Percentiles rank a stretch among this genome's conserved stretches.
Conservation (phyloP, 208 protist genomes). For the Histomonas meleagridis region DNA sequence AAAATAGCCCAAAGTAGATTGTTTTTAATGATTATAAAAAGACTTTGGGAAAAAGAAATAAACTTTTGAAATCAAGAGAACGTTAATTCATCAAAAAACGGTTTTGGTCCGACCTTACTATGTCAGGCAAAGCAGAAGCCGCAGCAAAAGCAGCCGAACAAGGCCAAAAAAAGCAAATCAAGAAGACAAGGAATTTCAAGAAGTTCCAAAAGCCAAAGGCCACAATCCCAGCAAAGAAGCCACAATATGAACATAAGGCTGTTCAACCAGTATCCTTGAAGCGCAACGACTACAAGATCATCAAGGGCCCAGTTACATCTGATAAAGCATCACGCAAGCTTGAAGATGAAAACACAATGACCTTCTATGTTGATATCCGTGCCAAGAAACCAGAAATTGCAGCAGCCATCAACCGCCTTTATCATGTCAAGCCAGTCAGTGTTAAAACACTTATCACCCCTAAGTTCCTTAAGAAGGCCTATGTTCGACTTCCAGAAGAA, state of each 20-base stretch:
- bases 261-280: background rate
- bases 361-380: background rate
- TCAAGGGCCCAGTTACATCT: background rate
- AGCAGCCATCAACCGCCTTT: slow-evolving; percentile 10
- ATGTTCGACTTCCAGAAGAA: background rate
- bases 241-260: slow-evolving; percentile 5
- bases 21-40: too few relatives aligned
- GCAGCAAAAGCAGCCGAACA: background rate
- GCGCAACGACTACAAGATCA: slow-evolving; percentile 30
- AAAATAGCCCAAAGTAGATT: too few relatives aligned
- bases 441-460: background rate
- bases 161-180: slow-evolving; percentile 6
- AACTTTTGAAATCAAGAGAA: too few relatives aligned
- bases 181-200: background rate
- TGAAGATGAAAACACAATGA: slow-evolving; percentile 30
- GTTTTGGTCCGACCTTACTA: background rate
- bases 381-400: slow-evolving; percentile 30
- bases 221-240: background rate
- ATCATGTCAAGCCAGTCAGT: slow-evolving; percentile 26
- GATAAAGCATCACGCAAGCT: background rate
- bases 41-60: too few relatives aligned
- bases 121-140: background rate
- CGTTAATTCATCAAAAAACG: too few relatives aligned
- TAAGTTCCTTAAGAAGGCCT: slow-evolving; percentile 36
- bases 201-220: background rate